A percentile compares a stretch with the other conserved stretches of the same genome.
Evolutionary conservation across 2,329 filamentous ascomycete species (phyloP).

Genomic region (Colletotrichum somersetense): DNA sequence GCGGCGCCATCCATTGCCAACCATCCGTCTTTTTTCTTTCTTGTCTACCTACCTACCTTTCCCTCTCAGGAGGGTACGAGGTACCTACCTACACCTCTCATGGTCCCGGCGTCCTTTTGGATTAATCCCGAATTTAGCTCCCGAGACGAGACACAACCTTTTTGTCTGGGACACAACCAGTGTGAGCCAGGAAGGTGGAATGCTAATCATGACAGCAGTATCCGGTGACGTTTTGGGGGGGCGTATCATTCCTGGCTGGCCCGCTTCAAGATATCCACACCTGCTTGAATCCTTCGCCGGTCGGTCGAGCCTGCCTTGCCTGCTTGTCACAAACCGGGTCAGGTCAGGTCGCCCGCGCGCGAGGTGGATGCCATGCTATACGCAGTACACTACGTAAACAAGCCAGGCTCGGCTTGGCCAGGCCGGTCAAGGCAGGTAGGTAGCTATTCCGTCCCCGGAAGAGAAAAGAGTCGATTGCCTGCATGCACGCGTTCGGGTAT

Average conservation of each 20-base stretch:
- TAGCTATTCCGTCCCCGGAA: constrained; percentile 12
- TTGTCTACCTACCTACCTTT: not conserved
- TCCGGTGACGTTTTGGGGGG: constrained; percentile 17
- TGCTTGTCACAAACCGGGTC: constrained; percentile 17
- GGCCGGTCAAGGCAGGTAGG: constrained; percentile 3
- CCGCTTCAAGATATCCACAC: constrained; percentile 25
- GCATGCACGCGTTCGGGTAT: constrained; percentile 40
- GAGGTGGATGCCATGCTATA: constrained; percentile 26
- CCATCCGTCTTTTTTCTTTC: constrained; percentile 13
- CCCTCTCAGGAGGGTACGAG: too few relatives aligned
- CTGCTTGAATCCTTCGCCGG: constrained; percentile 15
- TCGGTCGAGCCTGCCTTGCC: constrained; percentile 6
- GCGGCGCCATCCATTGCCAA: constrained; percentile 13
- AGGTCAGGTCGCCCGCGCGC: constrained; percentile 16
- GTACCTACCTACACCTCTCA: constrained; percentile 5
- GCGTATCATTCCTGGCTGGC: constrained; percentile 9
- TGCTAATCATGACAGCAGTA: constrained; percentile 32
- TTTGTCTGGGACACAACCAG: constrained; percentile 38
- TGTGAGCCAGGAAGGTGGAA: constrained; percentile 35
- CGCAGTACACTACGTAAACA: constrained; percentile 14
- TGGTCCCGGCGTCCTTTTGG: constrained; percentile 3
- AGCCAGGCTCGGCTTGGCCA: constrained; percentile 25
- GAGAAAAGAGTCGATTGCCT: constrained; percentile 36
- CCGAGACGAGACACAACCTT: constrained; percentile 40
- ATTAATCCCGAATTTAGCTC: constrained; percentile 37